phyloP scores from a whole-genome alignment of 768 basidiomycete species.

The Lepiota venenata region DNA sequence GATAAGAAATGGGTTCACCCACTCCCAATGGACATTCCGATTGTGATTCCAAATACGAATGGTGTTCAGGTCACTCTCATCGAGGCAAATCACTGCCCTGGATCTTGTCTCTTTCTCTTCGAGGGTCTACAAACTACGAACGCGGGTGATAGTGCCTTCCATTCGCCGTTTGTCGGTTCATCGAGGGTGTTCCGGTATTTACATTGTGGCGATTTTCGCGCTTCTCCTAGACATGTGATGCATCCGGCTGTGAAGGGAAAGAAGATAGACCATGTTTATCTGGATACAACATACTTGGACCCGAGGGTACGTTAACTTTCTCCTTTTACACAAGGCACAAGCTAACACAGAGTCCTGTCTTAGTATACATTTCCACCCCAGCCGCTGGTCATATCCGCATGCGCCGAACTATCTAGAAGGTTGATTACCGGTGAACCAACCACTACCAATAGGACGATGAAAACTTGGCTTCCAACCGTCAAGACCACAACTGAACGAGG shows the following conservation, averaged over 20 bases:
- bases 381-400: constrained; percentile 89
- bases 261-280: constrained; percentile 80
- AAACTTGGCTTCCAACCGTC: constrained; percentile 44
- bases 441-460: constrained; percentile 35
- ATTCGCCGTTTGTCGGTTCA: constrained; percentile 69
- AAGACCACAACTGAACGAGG: constrained; percentile 27
- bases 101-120: constrained; percentile 91
- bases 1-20: constrained; percentile 87
- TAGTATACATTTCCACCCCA: constrained; percentile 96
- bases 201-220: constrained; percentile 94
- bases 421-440: constrained; percentile 42
- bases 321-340: background rate
- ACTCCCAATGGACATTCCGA: constrained; percentile 76
- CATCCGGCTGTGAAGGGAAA: constrained; percentile 86
- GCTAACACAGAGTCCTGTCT: background rate
- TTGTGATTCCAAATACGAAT: constrained; percentile 72
- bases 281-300: constrained; percentile 96
- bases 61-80: constrained; percentile 91
- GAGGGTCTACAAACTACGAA: constrained; percentile 88
- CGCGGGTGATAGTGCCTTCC: constrained; percentile 81
- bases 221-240: constrained; percentile 81
- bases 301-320: constrained; percentile 51
- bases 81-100: constrained; percentile 99
- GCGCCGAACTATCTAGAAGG: constrained; percentile 74
- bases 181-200: constrained; percentile 77